Percentiles rank a stretch among this genome's conserved stretches.
Evolutionary conservation across 805 yeast genomes (phyloP).

Genomic region (Priceomyces medius): DNA sequence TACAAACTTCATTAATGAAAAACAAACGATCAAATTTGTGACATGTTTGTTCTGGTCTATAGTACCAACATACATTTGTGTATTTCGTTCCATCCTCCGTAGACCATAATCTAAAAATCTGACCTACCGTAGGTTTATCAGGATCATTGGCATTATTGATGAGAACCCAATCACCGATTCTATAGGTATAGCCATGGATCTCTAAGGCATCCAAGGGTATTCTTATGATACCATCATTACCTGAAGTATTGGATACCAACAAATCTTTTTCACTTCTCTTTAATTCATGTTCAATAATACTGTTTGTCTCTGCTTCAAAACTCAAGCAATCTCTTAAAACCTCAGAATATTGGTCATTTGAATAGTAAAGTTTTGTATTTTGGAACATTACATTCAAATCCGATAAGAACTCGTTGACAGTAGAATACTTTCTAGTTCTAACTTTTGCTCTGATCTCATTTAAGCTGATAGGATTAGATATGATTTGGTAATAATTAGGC

Average conservation of each 20-base stretch:
- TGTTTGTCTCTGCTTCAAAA: constrained; percentile 61
- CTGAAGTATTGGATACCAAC: constrained; percentile 39
- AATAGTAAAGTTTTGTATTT: constrained; percentile 63
- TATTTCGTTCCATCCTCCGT: constrained; percentile 80
- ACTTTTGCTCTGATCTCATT: constrained; percentile 78
- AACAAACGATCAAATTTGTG: constrained; percentile 88
- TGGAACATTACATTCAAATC: constrained; percentile 75
- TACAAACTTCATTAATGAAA: constrained; percentile 92
- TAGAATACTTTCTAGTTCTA: constrained; percentile 77
- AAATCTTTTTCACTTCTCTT: constrained; percentile 80
- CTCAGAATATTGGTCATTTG: constrained; percentile 54
- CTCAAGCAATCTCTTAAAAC: constrained; percentile 60
- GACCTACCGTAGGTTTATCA: constrained; percentile 88
- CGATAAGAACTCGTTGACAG: constrained; percentile 70
- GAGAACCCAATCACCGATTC: constrained; percentile 94
- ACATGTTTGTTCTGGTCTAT: constrained; percentile 96
- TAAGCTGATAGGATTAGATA: constrained; percentile 62
- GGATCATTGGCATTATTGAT: constrained; percentile 85
- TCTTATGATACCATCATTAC: constrained; percentile 54
- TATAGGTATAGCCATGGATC: constrained; percentile 67
- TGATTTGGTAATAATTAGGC: constrained; percentile 54
- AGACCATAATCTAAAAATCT: constrained; percentile 90
- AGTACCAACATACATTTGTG: constrained; percentile 96
- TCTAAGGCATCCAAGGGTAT: constrained; percentile 79
- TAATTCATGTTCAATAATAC: constrained; percentile 64